Conservation (phyloP, 2,329 filamentous ascomycete genomes). For the Alternaria sp. region DNA sequence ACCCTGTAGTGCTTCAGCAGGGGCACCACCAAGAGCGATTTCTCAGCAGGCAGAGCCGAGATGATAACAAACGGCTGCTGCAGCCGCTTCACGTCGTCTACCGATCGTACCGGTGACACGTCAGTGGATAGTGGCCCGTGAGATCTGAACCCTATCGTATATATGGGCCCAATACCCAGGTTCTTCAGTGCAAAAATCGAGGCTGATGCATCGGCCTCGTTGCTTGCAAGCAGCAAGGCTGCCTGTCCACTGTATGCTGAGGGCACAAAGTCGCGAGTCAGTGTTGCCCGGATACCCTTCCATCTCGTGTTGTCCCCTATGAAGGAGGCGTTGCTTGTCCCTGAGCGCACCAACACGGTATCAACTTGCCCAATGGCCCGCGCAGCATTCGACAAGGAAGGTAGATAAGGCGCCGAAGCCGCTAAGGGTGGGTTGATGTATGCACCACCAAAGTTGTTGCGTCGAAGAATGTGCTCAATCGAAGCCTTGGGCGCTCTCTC, state of each 20-base stretch:
- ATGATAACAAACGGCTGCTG: constrained; percentile 84
- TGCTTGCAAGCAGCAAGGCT: constrained; percentile 77
- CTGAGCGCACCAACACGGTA: constrained; percentile 73
- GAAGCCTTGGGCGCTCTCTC: constrained; percentile 73
- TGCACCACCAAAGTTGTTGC: constrained; percentile 81
- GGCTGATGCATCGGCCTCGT: constrained; percentile 78
- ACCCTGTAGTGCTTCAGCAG: constrained; percentile 75
- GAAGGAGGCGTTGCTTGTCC: constrained; percentile 57
- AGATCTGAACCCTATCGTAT: constrained; percentile 80
- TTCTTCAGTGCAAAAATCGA: constrained; percentile 81
- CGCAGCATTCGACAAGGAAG: constrained; percentile 76
- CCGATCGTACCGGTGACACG: constrained; percentile 70
- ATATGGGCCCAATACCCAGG: constrained; percentile 79
- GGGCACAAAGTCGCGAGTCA: constrained; percentile 83
- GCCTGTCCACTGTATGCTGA: constrained; percentile 81
- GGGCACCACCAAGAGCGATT: constrained; percentile 80
- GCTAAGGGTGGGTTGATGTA: constrained; percentile 78
- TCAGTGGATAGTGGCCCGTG: constrained; percentile 68
- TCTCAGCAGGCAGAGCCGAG: constrained; percentile 79
- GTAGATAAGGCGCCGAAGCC: constrained; percentile 65
- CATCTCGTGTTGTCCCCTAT: constrained; percentile 85
- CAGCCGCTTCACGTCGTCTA: constrained; percentile 82
- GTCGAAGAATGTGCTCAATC: constrained; percentile 76
- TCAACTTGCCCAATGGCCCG: constrained; percentile 82
- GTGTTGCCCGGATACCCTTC: constrained; percentile 83